phyloP scores from a whole-genome alignment of 2,329 filamentous ascomycete species.

The Alternaria postmessia region DNA sequence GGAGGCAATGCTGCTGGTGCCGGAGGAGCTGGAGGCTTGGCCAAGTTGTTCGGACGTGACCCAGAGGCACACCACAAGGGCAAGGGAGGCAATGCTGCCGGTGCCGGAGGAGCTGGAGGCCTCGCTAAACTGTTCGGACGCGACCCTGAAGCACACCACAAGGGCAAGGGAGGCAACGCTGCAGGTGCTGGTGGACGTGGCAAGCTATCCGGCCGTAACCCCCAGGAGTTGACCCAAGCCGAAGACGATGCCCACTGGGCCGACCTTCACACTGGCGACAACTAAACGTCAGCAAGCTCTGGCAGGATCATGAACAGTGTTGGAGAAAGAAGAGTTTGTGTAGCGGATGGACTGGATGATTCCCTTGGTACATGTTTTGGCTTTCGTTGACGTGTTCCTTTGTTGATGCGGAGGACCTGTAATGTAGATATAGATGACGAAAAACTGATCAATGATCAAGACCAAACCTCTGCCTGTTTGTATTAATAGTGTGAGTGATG shows the following conservation, averaged over 20 bases:
- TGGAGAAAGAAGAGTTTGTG: neutral
- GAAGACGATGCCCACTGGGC: constrained; percentile 1
- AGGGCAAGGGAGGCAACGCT: constrained; percentile 16
- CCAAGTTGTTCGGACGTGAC: neutral
- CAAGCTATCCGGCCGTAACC: constrained; percentile 1
- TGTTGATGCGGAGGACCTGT: neutral
- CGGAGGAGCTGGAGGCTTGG: neutral
- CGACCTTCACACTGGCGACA: constrained; percentile 1
- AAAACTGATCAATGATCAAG: neutral
- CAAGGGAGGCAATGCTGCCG: constrained; percentile 10
- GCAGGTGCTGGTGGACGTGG: neutral
- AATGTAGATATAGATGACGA: constrained; percentile 1
- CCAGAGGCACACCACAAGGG: constrained; percentile 14
- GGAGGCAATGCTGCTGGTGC: constrained; percentile 5
- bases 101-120: neutral
- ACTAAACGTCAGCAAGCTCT: neutral
- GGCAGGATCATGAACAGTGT: neutral
- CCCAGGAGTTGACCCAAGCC: neutral
- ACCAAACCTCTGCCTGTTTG: neutral
- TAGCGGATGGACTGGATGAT: neutral
- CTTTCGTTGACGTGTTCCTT: neutral
- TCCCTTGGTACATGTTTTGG: constrained; percentile 4
- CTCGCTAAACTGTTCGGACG: neutral
- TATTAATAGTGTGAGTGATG: neutral
- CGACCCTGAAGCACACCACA: constrained; percentile 2